These are phyloP conservation scores for Aureobasidium namibiae DNA, from an alignment of 2,329 filamentous ascomycete species.

Conservation along the genomic window DNA sequence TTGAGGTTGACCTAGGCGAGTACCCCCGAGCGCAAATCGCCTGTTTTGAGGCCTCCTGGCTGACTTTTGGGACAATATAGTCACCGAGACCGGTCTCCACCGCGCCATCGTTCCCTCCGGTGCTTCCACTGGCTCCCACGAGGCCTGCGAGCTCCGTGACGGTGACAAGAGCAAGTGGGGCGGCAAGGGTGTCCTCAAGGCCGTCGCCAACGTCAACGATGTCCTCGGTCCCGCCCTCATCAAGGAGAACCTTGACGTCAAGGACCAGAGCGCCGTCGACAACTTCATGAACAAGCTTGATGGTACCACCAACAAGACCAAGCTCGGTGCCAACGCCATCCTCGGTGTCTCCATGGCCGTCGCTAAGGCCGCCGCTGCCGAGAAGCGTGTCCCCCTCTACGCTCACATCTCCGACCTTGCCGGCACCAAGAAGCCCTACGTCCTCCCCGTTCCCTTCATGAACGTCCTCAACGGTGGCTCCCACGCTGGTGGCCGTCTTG, in stretches of 20 bases:
- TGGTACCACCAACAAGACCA: conserved; percentile 52
- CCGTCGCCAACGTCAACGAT: conserved; percentile 48
- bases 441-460: conserved; percentile 51
- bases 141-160: conserved; percentile 42
- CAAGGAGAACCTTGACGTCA: conserved; percentile 45
- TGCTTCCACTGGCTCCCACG: conserved; percentile 69
- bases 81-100: conserved; percentile 76
- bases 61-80: neutral
- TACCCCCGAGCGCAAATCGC: neutral
- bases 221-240: conserved; percentile 48
- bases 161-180: conserved; percentile 45
- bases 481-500: conserved; percentile 86
- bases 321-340: conserved; percentile 53
- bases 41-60: neutral
- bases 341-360: conserved; percentile 53
- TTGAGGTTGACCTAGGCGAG: conserved; percentile 85
- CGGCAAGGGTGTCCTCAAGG: conserved; percentile 49
- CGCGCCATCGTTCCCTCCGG: conserved; percentile 95
- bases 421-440: conserved; percentile 45
- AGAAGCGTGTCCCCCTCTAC: conserved; percentile 49
- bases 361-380: conserved; percentile 49
- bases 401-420: conserved; percentile 48
- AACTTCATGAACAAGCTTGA: conserved; percentile 47
- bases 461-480: conserved; percentile 64
- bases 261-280: conserved; percentile 47